A percentile compares a stretch with the other conserved stretches of the same genome.
These are phyloP conservation scores for Suillus placidus DNA, from an alignment of 768 basidiomycete genomes.

Conservation along the genomic window DNA sequence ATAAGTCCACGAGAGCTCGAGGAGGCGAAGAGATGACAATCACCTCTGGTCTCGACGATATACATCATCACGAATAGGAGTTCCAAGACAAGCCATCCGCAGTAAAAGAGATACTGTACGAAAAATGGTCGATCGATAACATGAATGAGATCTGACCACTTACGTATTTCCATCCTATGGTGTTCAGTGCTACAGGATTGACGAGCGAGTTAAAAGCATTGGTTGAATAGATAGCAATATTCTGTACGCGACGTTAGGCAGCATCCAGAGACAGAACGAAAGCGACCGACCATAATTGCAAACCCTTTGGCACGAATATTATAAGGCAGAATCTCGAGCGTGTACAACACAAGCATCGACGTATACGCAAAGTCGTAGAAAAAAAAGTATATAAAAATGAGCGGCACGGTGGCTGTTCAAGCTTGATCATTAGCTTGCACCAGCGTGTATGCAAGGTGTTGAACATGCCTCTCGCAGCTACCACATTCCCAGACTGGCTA, in stretches of 20 bases:
- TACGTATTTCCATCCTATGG: slow-evolving; percentile 53
- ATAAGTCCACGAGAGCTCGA: slow-evolving; percentile 16
- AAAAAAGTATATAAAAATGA: slow-evolving; percentile 61
- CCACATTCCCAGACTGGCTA: slow-evolving; percentile 27
- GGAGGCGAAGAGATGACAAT: slow-evolving; percentile 14
- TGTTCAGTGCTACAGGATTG: slow-evolving; percentile 71
- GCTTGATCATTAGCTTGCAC: neutral
- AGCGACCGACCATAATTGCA: slow-evolving; percentile 63
- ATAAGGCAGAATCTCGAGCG: slow-evolving; percentile 81
- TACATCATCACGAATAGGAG: slow-evolving; percentile 56
- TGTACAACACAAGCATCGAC: slow-evolving; percentile 66
- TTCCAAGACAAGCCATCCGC: slow-evolving; percentile 68
- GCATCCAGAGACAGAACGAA: neutral
- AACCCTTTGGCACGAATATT: slow-evolving; percentile 81
- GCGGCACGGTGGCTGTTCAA: slow-evolving; percentile 59
- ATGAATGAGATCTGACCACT: slow-evolving; percentile 2
- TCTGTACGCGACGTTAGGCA: slow-evolving; percentile 38
- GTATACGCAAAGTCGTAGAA: slow-evolving; percentile 73
- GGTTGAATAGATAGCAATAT: slow-evolving; percentile 63
- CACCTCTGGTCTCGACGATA: slow-evolving; percentile 67
- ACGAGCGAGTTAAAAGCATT: slow-evolving; percentile 81
- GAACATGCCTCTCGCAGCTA: slow-evolving; percentile 33
- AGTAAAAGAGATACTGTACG: slow-evolving; percentile 55
- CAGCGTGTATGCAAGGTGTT: neutral
- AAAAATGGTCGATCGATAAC: neutral